Evolutionary conservation across 1,284 basidiomycete genomes (phyloP).

Genomic region (Flammula alnicola): DNA sequence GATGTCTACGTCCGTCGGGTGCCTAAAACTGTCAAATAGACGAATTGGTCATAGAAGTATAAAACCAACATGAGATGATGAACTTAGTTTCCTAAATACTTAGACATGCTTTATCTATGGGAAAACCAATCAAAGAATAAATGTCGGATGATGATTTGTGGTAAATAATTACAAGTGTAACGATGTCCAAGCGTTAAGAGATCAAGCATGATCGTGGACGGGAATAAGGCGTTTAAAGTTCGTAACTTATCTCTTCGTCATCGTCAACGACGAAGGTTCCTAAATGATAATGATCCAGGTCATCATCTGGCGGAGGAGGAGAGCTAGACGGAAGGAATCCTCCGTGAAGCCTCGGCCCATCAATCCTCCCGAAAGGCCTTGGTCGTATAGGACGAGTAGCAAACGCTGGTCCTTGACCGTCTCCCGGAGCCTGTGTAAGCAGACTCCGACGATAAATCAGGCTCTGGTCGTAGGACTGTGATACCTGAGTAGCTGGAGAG

Average conservation of each 20-base stretch:
- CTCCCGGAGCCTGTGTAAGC: constrained; percentile 64
- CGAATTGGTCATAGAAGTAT: no score
- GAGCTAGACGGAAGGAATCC: constrained; percentile 57
- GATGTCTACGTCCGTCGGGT: constrained; percentile 54
- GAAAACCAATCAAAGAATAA: no score
- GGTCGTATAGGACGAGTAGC: constrained; percentile 49
- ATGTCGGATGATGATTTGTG: no score
- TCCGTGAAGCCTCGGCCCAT: constrained; percentile 20
- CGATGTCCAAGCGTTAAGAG: no score
- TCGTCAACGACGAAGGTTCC: constrained; percentile 82
- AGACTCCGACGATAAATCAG: constrained; percentile 70
- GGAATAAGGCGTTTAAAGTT: constrained; percentile 6
- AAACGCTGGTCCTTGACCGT: constrained; percentile 56
- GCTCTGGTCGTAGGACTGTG: constrained; percentile 77
- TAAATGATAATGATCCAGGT: constrained; percentile 65
- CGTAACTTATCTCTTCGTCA: constrained; percentile 45
- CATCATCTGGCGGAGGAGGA: constrained; percentile 52
- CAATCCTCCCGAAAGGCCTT: constrained; percentile 35
- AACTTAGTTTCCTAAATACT: no score
- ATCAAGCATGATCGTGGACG: no score
- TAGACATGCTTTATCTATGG: no score
- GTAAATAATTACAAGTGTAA: no score
- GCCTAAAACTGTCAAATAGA: constrained; percentile 29
- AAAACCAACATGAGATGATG: no score
- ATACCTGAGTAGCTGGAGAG: constrained; percentile 70